Evolutionary conservation across 305 asterid species (phyloP).

Genomic region (Fraxinus dipetala): DNA sequence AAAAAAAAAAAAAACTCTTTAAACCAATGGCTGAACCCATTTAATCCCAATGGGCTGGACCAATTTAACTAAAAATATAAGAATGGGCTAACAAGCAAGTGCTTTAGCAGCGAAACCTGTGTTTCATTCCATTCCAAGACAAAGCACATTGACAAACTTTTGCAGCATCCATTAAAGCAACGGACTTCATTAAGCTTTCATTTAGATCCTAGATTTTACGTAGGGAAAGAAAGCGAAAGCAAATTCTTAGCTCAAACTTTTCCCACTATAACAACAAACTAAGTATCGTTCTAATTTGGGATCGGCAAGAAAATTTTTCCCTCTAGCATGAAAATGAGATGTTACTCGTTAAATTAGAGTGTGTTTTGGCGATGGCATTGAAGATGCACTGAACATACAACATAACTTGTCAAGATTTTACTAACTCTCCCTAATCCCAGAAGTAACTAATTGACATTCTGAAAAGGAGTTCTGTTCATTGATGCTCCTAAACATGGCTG

Average conservation of each 20-base stretch:
- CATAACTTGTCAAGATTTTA: background rate
- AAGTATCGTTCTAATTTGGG: background rate
- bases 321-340: background rate
- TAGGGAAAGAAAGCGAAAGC: background rate
- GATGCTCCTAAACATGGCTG: conserved; percentile 30
- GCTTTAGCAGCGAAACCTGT: too few relatives aligned
- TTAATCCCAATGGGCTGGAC: too few relatives aligned
- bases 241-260: background rate
- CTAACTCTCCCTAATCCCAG: conserved; percentile 21
- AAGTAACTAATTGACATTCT: conserved; percentile 41
- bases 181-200: background rate
- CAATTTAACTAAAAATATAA: too few relatives aligned
- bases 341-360: conserved; percentile 30
- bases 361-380: background rate
- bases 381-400: conserved; percentile 20
- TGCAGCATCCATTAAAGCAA: background rate
- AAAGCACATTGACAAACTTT: background rate
- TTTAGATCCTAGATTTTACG: background rate
- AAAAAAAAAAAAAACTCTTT: too few relatives aligned
- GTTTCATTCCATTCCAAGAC: too few relatives aligned
- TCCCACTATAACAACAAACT: background rate
- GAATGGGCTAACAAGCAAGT: too few relatives aligned
- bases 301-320: background rate
- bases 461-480: conserved; percentile 60
- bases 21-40: too few relatives aligned